Base-by-base conservation (phyloP, 2,329 filamentous ascomycete genomes). In the Alternaria sp. region DNA sequence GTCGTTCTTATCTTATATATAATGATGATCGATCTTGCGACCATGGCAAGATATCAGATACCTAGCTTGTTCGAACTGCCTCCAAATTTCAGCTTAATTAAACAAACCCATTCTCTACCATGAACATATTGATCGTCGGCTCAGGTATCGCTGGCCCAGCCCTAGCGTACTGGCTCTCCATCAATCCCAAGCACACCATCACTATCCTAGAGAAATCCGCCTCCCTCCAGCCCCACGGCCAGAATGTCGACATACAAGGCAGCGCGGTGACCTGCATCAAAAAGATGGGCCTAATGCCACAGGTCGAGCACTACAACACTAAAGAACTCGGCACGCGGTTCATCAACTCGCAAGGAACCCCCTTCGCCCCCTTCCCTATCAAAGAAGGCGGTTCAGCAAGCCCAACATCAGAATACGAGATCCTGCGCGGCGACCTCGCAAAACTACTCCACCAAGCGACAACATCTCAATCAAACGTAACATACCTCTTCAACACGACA, bases 331-430 rank as follows among this genome's bases (percentile, higher is more conserved):
- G 23, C n/a, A 49, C 46, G 0, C 23, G 23, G 1, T 49, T 49
- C 15, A 28, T 49, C 9, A 10, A 49, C 25, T 49, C 46, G 0
- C n/a, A 50, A 8, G 25, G 25, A 50, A 21, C 3, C 59, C 66
- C 3, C 82, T 88, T 30, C 3, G 25, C 25, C 0, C 47, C n/a
- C 17, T 50, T 50, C 26, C 25, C 47, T 3, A 50, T 30, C 47
- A 50, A 50, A 50, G 25, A 50, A 50, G 25, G 47, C 11, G 26
- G 46, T 5, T 49, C 46, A 8, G 46, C 25, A 28, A 49, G 46
- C 8, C 46, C 26, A 28, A 28, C 46, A 4, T 49, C 46, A 2
- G 46, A 49, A 26, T 49, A 49, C 46, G 23, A 49, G 1, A 49
- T 49, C 23, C n/a, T 49, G 2, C 46, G 46, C 23, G 46, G 46